Conservation (phyloP, 2,329 filamentous ascomycete species). For the Metarhizium guizhouense region DNA sequence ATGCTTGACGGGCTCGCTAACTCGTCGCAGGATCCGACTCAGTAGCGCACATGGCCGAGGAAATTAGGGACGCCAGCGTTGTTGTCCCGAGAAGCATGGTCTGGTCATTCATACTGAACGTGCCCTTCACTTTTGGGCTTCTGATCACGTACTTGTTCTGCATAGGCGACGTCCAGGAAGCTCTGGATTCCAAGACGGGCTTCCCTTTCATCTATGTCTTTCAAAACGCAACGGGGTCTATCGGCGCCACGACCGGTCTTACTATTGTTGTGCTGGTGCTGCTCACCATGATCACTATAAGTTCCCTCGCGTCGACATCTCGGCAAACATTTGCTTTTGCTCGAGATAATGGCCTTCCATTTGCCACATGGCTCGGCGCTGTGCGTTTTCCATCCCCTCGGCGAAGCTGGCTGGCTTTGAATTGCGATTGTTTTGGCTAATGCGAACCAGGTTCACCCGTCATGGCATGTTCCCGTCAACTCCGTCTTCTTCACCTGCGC, state of each 20-base stretch:
- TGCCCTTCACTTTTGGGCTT: conserved; percentile 13
- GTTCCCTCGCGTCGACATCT: conserved; percentile 19
- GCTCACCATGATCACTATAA: conserved; percentile 16
- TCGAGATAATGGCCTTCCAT: conserved; percentile 23
- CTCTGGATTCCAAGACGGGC: conserved; percentile 7
- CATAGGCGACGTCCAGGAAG: conserved; percentile 10
- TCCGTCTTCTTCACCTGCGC: conserved; percentile 19
- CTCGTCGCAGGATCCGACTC: conserved; percentile 8
- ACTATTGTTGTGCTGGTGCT: conserved; percentile 17
- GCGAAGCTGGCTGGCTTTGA: neutral
- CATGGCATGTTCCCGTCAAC: conserved; percentile 22
- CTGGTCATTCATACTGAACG: conserved; percentile 11
- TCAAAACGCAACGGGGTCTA: conserved; percentile 14
- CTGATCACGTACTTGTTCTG: conserved; percentile 14
- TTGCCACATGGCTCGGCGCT: conserved; percentile 10
- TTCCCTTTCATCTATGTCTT: conserved; percentile 22
- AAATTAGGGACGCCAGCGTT: conserved; percentile 11
- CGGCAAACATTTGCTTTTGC: conserved; percentile 23
- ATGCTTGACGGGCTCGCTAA: neutral
- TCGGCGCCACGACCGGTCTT: conserved; percentile 15
- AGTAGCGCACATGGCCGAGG: conserved; percentile 11
- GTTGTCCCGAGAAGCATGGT: conserved; percentile 11
- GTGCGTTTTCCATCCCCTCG: neutral
- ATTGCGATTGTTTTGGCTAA: neutral
- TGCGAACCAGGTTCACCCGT: conserved; percentile 6